Evolutionary conservation across 441 rosid genomes (phyloP).

Genomic region (Gossypium davidsonii): DNA sequence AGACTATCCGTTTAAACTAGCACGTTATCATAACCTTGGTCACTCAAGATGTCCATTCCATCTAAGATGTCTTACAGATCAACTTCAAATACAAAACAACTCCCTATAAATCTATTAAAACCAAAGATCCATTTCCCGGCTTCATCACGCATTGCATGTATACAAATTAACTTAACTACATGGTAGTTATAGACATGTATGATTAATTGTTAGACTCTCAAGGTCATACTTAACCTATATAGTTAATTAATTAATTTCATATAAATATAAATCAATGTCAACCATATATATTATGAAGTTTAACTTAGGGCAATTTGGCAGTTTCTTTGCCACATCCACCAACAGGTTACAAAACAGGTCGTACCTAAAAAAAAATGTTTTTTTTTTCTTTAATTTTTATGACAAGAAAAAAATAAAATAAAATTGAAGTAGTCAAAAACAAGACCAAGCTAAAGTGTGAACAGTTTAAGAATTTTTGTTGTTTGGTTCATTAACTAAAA

Average conservation of each 20-base stretch:
- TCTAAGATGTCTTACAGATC: too few relatives aligned
- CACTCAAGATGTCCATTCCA: too few relatives aligned
- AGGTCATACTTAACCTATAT: neutral
- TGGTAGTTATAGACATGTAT: neutral
- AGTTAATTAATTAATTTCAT: neutral
- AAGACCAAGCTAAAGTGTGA: neutral
- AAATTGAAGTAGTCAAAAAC: neutral
- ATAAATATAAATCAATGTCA: neutral
- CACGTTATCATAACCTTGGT: too few relatives aligned
- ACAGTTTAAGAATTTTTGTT: conserved; percentile 3
- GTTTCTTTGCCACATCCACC: neutral
- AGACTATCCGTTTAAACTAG: too few relatives aligned
- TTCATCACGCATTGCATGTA: too few relatives aligned
- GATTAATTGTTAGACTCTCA: neutral
- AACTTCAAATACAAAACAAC: too few relatives aligned
- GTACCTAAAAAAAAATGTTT: too few relatives aligned
- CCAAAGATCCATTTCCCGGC: too few relatives aligned
- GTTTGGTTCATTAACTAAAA: neutral
- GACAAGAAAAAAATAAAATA: neutral
- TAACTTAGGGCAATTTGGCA: neutral
- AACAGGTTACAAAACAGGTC: too few relatives aligned
- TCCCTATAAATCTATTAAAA: too few relatives aligned
- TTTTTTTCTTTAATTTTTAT: too few relatives aligned
- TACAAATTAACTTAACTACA: too few relatives aligned
- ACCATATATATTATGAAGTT: neutral